Base-by-base conservation (phyloP, 768 basidiomycete species). In the Harrya chromipes region DNA sequence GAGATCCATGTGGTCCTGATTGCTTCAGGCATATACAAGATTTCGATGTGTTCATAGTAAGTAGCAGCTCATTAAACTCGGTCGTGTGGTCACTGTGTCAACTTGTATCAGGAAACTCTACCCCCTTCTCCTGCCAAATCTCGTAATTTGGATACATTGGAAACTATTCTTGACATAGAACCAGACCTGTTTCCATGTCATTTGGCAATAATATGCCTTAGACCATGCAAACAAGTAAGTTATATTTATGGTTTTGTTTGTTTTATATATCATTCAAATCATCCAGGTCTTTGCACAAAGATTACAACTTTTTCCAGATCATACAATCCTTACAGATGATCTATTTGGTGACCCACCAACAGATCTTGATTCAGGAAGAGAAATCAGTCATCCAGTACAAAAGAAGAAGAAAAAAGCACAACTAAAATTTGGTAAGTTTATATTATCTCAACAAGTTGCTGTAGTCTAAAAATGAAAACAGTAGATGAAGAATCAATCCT, bases 161-260 rank as follows among this genome's bases (percentile, higher is more conserved):
- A 57, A 13, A 70, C 70, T 29, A 49, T 78, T 0, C 59, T 83
- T 10, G 69, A 67, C 13, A 56, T 78, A 24, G 60, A 69, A 11
- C 78, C 81, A 8, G 74, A 82, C 47, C 50, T 72, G 19, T 54
- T 60, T 16, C 80, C 81, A 0, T 84, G 82, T 52, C 69, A 78
- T 52, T 52, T 83, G 23, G 74, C 80, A 17, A 52, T 66, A 1
- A 70, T 82, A 26, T 76, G 75, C 40, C 68, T 73, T 11, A 76
- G 71, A 50, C 69, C 72, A 10, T 84, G 82, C 49, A 61, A 64
- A 24, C 71, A 82, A 65, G 81, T 76, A 52, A 31, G 6, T 14
- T 10, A 3, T 23, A 0, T 21, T 12, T 20, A 11, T 3, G 23
- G 16, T 24, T 1, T 4, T 40, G 4, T 3, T 13, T 0, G 6